Percentiles rank a stretch among this genome's conserved stretches.
Evolutionary conservation across 805 yeast genomes (phyloP).

Genomic region (Scheffersomyces spartinae): DNA sequence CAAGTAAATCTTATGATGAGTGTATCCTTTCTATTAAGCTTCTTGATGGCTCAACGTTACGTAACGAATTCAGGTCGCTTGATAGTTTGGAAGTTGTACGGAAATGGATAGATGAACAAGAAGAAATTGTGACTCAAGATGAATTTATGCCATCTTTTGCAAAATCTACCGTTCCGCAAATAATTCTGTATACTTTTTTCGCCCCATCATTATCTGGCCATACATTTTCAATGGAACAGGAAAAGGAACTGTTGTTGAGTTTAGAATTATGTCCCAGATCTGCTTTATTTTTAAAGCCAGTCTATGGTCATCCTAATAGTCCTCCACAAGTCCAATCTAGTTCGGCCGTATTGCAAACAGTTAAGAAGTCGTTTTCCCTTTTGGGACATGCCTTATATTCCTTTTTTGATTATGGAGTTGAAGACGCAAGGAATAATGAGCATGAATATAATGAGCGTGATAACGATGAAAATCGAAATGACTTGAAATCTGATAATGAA

Average conservation of each 20-base stretch:
- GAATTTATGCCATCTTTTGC: constrained; percentile 40
- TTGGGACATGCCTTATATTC: constrained; percentile 23
- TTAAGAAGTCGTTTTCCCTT: too few relatives aligned
- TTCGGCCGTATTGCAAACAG: too few relatives aligned
- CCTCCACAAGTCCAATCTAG: constrained; percentile 10
- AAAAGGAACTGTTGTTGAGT: constrained; percentile 31
- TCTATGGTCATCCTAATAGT: constrained; percentile 17
- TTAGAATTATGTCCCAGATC: constrained; percentile 63
- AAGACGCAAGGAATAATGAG: constrained; percentile 8
- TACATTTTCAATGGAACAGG: constrained; percentile 42
- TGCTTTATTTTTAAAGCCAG: constrained; percentile 62
- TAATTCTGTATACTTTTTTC: constrained; percentile 31
- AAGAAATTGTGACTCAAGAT: constrained; percentile 32
- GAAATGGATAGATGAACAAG: constrained; percentile 40
- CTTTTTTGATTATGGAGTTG: constrained; percentile 31
- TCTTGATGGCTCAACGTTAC: constrained; percentile 53
- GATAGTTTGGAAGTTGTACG: constrained; percentile 49
- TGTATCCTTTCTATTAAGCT: constrained; percentile 48
- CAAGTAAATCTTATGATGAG: constrained; percentile 4
- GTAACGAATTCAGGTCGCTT: constrained; percentile 34
- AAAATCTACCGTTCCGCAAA: constrained; percentile 44
- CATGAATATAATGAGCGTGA: constrained; percentile 3
- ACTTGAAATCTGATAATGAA: constrained; percentile 1
- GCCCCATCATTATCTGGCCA: constrained; percentile 36
- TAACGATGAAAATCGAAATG: constrained; percentile 4